Evolutionary conservation across 305 asterid genomes (phyloP).

Genomic region (Fraxinus nigra): DNA sequence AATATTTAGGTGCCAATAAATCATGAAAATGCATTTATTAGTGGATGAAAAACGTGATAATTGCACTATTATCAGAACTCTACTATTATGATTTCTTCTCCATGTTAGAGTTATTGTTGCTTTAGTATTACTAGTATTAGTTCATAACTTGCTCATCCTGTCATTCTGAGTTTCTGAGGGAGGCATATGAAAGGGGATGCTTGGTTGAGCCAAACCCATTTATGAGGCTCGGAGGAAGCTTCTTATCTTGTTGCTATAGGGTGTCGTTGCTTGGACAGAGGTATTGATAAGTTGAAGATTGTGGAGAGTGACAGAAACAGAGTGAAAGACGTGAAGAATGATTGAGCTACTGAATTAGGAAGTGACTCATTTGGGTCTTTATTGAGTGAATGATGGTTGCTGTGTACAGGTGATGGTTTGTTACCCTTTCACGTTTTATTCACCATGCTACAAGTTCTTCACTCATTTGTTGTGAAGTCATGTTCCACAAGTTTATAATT

Average conservation of each 20-base stretch:
- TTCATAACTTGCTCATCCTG: not conserved
- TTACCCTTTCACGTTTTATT: no score
- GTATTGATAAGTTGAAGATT: slow-evolving; percentile 22
- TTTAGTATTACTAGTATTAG: not conserved
- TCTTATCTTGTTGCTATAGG: slow-evolving; percentile 76
- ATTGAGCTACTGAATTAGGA: slow-evolving; percentile 11
- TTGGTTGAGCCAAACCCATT: slow-evolving; percentile 67
- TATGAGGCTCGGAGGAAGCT: slow-evolving; percentile 79
- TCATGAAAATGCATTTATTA: no score
- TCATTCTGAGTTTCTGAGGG: slow-evolving; percentile 53
- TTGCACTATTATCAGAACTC: not conserved
- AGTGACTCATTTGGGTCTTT: not conserved
- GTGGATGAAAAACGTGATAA: no score
- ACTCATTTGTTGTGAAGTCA: no score
- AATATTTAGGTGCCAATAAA: no score
- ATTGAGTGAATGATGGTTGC: no score
- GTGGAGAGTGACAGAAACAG: slow-evolving; percentile 31
- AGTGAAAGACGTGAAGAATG: slow-evolving; percentile 29
- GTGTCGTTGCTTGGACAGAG: slow-evolving; percentile 56
- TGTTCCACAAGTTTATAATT: no score
- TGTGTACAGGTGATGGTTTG: no score
- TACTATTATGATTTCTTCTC: not conserved
- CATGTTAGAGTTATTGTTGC: not conserved
- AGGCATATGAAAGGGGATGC: slow-evolving; percentile 84
- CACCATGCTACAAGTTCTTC: no score